Evolutionary conservation across 352 stramenopile species (phyloP).

Genomic region (Thraustochytrium sp.): DNA sequence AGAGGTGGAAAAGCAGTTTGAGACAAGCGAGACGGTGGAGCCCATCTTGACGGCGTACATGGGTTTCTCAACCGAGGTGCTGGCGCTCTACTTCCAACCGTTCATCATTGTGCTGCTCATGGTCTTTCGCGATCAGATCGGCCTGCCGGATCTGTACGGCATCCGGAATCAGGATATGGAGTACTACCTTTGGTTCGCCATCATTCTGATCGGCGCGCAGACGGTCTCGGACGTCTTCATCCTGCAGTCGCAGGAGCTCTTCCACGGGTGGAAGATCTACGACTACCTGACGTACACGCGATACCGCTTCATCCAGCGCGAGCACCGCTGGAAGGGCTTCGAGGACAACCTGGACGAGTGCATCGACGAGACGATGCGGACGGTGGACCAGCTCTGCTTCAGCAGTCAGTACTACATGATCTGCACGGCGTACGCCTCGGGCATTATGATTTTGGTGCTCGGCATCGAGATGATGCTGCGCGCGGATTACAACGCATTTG

Average conservation of each 20-base stretch:
- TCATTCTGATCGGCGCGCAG: conserved; percentile 91
- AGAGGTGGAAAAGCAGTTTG: conserved; percentile 56
- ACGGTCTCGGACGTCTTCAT: conserved; percentile 88
- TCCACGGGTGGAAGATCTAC: conserved; percentile 95
- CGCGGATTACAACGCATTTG: conserved; percentile 90
- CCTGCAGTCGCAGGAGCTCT: conserved; percentile 88
- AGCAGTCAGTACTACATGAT: conserved; percentile 97
- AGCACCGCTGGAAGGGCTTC: conserved; percentile 91
- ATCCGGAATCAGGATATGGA: conserved; percentile 96
- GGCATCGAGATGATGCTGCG: conserved; percentile 91
- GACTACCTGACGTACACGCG: conserved; percentile 93
- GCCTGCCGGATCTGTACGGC: conserved; percentile 85
- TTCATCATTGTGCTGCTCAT: conserved; percentile 91
- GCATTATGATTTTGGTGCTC: conserved; percentile 88
- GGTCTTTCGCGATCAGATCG: conserved; percentile 83
- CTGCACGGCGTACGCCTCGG: conserved; percentile 83
- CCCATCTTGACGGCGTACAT: conserved; percentile 89
- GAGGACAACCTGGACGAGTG: conserved; percentile 92
- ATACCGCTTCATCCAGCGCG: conserved; percentile 89
- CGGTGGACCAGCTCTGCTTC: conserved; percentile 94
- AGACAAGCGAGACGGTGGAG: conserved; percentile 83
- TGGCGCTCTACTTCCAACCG: conserved; percentile 85
- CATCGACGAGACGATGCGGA: conserved; percentile 88
- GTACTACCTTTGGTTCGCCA: conserved; percentile 90
- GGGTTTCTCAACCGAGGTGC: conserved; percentile 78